Evolutionary conservation across 176 grass and related monocot species (phyloP).

Genomic region (Poa annua): DNA sequence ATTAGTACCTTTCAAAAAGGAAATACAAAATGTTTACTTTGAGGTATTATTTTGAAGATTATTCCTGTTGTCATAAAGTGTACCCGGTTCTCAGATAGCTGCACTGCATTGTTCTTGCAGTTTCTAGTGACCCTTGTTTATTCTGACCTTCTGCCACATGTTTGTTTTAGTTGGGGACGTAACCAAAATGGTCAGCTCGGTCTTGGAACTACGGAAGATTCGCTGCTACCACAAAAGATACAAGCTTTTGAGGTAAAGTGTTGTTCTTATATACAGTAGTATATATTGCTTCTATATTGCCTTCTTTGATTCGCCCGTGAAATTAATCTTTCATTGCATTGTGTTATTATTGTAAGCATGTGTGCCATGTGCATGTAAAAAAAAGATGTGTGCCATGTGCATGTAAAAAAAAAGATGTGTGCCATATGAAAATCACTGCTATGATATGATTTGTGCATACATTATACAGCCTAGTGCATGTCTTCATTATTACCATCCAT

Average conservation of each 20-base stretch:
- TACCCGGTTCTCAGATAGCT: background rate
- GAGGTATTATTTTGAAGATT: background rate
- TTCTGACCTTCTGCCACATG: constrained; percentile 32
- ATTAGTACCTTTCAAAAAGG: background rate
- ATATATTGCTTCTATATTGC: too few species aligned
- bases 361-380: background rate
- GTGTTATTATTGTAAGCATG: background rate
- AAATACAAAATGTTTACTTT: background rate
- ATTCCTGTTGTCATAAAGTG: background rate
- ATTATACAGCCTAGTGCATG: background rate
- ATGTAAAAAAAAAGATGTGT: background rate
- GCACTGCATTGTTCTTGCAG: constrained; percentile 26
- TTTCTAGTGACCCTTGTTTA: background rate
- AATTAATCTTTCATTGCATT: background rate
- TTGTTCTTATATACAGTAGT: background rate
- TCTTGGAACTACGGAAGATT: constrained; percentile 94
- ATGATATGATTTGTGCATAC: background rate
- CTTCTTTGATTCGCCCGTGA: background rate
- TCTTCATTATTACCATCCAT: background rate
- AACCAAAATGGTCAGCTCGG: constrained; percentile 99
- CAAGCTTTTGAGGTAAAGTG: constrained; percentile 86
- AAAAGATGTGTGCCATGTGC: too few species aligned
- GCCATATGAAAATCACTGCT: background rate
- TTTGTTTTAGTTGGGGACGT: constrained; percentile 78
- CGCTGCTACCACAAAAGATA: constrained; percentile 89